Evolutionary conservation across 139 green algal genomes (phyloP), one percentile per base, ranked within the genome.

Genomic region (Deuterostichococcus epilithicus): DNA sequence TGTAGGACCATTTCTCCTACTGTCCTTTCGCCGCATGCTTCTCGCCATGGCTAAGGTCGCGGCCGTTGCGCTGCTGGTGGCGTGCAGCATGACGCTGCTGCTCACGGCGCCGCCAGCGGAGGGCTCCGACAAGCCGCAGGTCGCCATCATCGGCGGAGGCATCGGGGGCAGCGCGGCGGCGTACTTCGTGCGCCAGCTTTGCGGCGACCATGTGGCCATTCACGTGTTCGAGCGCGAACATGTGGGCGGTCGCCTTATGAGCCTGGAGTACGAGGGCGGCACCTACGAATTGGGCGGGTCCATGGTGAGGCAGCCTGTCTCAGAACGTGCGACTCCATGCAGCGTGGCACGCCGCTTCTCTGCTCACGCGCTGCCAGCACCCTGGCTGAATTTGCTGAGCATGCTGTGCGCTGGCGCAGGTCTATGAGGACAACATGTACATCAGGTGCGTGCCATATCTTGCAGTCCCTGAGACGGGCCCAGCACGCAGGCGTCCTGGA

Each of bases 101-200:
- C 13, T 63, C 10, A 63, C 52, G 20, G 52, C 52, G 5, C 52
- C 52, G 52, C 52, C 52, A 5, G 52, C 52, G 18, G 52, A 3
- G 5, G 52, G 52, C 28, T 5, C 18, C 52, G 18, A 63, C 52
- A 63, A 63, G 52, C 47, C 47, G 30, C 72, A 67, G 10, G 47
- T 90, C 0, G 85, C 84, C 0, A 68, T 90, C 3, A 38, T 92
- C 1, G 88, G 88, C 8, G 88, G 75, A 4, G 88, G 88, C 0
- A 63, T 92, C 0, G 88, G 85, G 1, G 87, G 86, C 2, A 73
- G 80, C 3, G 75, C 76, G 18, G 73, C 81, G 33, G 87, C 87
- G 1, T 73, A 80, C 15, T 76, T 76, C 26, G 35, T 88, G 1
- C 34, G 74, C 4, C 18, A 86, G 58, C 1, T 75, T 6, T 25